These are phyloP conservation scores for Pseudoscleropodium purum DNA, from an alignment of 225 moss, liverwort and hornwort genomes.

Conservation along the genomic window DNA sequence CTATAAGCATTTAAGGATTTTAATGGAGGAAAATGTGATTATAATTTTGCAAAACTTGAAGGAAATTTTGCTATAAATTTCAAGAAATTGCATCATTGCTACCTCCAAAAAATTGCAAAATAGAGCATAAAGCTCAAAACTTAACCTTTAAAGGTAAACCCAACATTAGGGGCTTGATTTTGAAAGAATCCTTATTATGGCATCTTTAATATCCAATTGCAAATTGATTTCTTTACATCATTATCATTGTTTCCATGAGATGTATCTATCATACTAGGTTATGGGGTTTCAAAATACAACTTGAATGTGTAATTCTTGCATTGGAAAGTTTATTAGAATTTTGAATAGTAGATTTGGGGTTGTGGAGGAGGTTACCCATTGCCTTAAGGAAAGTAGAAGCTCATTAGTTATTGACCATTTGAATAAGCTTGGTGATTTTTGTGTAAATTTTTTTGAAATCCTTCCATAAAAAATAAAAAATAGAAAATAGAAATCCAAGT, in stretches of 20 bases:
- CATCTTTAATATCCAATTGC: rapidly evolving
- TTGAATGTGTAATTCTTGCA: neutral
- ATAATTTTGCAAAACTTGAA: neutral
- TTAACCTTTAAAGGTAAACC: neutral
- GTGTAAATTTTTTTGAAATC: neutral
- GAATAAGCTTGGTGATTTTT: neutral
- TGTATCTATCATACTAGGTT: neutral
- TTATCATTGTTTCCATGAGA: rapidly evolving
- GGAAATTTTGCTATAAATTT: too few relatives aligned
- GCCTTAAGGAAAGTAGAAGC: too few relatives aligned
- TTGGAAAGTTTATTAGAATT: neutral
- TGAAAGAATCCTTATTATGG: neutral
- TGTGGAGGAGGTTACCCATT: rapidly evolving
- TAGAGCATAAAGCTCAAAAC: neutral
- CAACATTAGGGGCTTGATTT: rapidly evolving
- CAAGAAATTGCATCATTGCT: too few relatives aligned
- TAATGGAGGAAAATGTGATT: neutral
- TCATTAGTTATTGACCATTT: neutral
- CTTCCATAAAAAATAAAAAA: too few relatives aligned
- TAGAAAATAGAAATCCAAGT: neutral
- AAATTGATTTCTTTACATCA: neutral
- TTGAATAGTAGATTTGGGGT: neutral
- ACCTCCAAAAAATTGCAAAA: neutral
- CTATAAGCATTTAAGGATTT: neutral
- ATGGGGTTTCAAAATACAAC: neutral